Base-by-base conservation (phyloP, 2,329 filamentous ascomycete species). In the Exophiala oligosperma region DNA sequence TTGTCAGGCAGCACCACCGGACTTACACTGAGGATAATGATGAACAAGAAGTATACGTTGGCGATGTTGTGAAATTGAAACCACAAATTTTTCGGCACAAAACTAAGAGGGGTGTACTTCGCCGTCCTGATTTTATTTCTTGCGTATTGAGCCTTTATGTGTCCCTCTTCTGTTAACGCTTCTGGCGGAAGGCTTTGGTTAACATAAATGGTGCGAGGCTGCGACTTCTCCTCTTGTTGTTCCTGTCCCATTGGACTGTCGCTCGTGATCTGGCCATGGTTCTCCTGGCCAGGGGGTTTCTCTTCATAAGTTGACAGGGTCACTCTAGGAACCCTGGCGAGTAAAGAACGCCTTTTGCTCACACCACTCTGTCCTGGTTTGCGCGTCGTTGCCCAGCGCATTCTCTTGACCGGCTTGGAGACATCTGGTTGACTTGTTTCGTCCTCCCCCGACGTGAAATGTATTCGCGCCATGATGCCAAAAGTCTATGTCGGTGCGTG, bases 51-150 rank as follows among this genome's bases (percentile, higher is more conserved):
- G 77, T 97, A 99, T 54, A 97, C 88, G 74, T 99, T 99, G 71
- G 94, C 94, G 69, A 99, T 89, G 71, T 97, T 97, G 76, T 99
- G 93, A 72, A 99, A 97, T 75, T 99, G 95, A 65, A 96, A 91
- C 86, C 88, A 99, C 70, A 99, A 72, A 75, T 99, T 97, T 79
- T 97, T 97, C 12, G 94, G 94, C 28, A 99, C 75, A 75, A 99
- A 99, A 60, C 90, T 96, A 63, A 99, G 75, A 7, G 95, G 89
- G 6, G 94, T 99, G 74, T 99, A 99, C 76, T 97, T 99, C 59
- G 94, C 91, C 2, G 94, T 99, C 67, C 95, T 84, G 73, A 99
- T 96, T 81, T 99, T 99, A 80, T 99, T 99, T 66, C 93, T 83
- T 49, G 90, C 83, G 73, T 88, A 99, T 23, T 84, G 79, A 57